A percentile compares a stretch with the other conserved stretches of the same genome.
These are phyloP conservation scores for Beverwykella pulmonaria DNA, from an alignment of 495 filamentous ascomycete species.

Conservation along the genomic window DNA sequence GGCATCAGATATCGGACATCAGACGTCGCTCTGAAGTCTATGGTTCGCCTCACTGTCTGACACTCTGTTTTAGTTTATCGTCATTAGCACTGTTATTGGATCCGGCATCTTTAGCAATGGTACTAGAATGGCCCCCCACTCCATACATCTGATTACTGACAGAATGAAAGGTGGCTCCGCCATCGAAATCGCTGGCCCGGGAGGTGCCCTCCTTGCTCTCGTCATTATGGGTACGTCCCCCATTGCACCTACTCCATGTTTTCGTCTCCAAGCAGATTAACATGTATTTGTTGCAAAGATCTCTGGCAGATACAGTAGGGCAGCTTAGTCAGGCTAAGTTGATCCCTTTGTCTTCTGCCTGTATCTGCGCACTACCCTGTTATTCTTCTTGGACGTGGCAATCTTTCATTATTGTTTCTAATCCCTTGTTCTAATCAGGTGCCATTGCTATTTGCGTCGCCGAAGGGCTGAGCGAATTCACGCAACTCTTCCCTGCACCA, in stretches of 20 bases:
- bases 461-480: conserved; percentile 47
- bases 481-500: conserved; percentile 43
- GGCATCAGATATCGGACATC: no score
- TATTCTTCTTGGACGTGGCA: no score
- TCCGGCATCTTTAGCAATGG: conserved; percentile 40
- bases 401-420: no score
- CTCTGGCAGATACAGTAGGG: no score
- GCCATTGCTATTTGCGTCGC: conserved; percentile 43
- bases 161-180: conserved; percentile 19
- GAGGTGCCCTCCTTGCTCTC: conserved; percentile 42
- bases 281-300: no score
- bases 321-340: no score
- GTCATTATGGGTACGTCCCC: conserved; percentile 32
- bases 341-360: no score
- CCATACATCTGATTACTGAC: background rate
- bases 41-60: no score
- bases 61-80: conserved; percentile 46
- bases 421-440: background rate
- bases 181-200: conserved; percentile 45
- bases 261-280: no score
- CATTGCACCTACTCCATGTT: background rate
- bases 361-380: no score
- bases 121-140: background rate
- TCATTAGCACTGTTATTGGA: conserved; percentile 44
- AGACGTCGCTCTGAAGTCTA: no score